Conservation (phyloP, 2,329 filamentous ascomycete genomes). For the Neocatenulostroma microsporum region DNA sequence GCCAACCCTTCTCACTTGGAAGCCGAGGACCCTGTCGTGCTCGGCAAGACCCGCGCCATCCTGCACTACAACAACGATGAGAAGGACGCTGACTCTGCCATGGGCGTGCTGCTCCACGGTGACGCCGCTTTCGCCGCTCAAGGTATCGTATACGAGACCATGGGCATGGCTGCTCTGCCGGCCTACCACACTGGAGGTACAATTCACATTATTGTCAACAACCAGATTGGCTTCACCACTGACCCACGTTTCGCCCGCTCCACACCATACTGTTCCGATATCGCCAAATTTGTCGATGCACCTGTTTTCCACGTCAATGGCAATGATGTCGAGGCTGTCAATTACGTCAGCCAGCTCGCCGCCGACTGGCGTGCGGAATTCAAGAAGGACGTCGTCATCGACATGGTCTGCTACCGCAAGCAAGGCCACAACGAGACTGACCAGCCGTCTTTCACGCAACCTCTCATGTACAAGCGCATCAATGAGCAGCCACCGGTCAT, state of each 20-base stretch:
- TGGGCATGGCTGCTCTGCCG: conserved; percentile 92
- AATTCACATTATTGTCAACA: conserved; percentile 96
- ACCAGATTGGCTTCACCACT: conserved; percentile 99
- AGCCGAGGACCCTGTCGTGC: conserved; percentile 93
- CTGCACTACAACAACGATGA: conserved; percentile 99
- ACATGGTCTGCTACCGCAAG: conserved; percentile 98
- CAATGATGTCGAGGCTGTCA: conserved; percentile 95
- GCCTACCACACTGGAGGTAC: conserved; percentile 96
- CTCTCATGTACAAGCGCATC: conserved; percentile 99
- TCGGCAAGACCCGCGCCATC: conserved; percentile 95
- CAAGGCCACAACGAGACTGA: conserved; percentile 99
- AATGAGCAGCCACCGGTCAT: conserved; percentile 74
- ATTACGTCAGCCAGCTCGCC: conserved; percentile 94
- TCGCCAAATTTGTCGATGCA: conserved; percentile 96
- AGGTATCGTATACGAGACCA: conserved; percentile 96
- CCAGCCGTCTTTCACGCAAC: conserved; percentile 98
- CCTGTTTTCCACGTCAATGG: conserved; percentile 99
- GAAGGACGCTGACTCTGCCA: conserved; percentile 76
- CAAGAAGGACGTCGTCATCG: conserved; percentile 96
- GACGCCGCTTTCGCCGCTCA: conserved; percentile 95
- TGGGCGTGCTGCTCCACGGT: conserved; percentile 93
- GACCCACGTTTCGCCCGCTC: conserved; percentile 96
- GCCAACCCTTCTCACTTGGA: conserved; percentile 98
- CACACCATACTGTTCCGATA: conserved; percentile 97
- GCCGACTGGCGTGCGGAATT: conserved; percentile 98